Percentiles rank a stretch among this genome's conserved stretches.
These are phyloP conservation scores for Pythium guiyangense DNA, from an alignment of 352 stramenopile species.

Conservation along the genomic window DNA sequence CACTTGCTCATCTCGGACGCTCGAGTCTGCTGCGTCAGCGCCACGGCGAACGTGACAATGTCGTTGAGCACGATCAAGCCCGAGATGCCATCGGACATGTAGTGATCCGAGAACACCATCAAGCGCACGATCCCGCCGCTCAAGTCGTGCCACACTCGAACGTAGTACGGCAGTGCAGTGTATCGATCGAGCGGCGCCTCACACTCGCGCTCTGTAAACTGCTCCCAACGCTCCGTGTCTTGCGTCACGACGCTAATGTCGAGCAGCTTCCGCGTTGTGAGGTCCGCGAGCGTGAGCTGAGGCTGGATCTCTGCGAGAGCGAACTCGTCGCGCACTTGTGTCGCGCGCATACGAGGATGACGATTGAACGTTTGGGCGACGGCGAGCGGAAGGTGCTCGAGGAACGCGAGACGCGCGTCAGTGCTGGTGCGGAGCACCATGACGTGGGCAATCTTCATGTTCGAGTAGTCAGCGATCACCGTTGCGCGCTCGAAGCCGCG, in stretches of 20 bases:
- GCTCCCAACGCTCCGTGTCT: too few species aligned
- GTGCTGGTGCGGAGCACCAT: conserved; percentile 28
- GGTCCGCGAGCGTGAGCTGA: too few species aligned
- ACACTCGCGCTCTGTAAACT: too few species aligned
- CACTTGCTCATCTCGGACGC: too few species aligned
- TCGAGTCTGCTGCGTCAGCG: too few species aligned
- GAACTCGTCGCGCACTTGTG: conserved; percentile 28
- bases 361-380: conserved; percentile 36
- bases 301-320: too few species aligned
- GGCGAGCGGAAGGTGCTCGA: conserved; percentile 22
- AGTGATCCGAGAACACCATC: conserved; percentile 47
- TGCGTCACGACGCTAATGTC: too few species aligned
- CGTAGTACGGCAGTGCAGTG: conserved; percentile 12
- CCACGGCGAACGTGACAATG: conserved; percentile 10
- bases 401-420: conserved; percentile 14
- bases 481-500: conserved; percentile 34
- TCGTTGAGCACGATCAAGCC: conserved; percentile 33
- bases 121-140: conserved; percentile 19
- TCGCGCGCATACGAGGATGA: conserved; percentile 33
- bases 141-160: conserved; percentile 18
- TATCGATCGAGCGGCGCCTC: conserved; percentile 1
- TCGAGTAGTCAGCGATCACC: conserved; percentile 23
- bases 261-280: too few species aligned
- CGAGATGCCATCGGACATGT: too few species aligned
- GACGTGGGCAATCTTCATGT: conserved; percentile 3